Percentiles rank a stretch among this genome's conserved stretches.
Conservation (phyloP, 2,329 filamentous ascomycete genomes). For the Fusarium sp. region DNA sequence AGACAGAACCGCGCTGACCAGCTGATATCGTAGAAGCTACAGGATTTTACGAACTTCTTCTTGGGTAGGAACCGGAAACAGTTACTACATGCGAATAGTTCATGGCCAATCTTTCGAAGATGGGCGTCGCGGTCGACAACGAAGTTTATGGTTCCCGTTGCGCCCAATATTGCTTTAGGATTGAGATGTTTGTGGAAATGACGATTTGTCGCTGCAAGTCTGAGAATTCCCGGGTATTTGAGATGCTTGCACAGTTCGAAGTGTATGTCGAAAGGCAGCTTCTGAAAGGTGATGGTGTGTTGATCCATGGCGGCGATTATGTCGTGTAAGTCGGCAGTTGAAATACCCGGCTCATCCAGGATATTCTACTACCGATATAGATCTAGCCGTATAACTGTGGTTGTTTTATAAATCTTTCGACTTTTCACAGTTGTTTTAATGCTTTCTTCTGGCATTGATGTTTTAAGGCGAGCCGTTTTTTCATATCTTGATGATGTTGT, state of each 20-base stretch:
- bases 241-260: slow-evolving; percentile 27
- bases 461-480: not conserved
- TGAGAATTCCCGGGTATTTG: slow-evolving; percentile 17
- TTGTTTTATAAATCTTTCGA: not conserved
- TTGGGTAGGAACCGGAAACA: slow-evolving; percentile 29
- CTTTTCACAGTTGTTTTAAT: not conserved
- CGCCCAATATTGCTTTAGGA: slow-evolving; percentile 5
- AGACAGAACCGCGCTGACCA: slow-evolving; percentile 22
- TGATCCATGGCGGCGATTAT: slow-evolving; percentile 13
- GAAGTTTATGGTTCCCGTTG: not conserved
- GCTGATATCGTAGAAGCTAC: not conserved
- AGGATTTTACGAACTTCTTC: slow-evolving; percentile 18
- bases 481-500: not conserved
- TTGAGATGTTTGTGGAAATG: slow-evolving; percentile 23
- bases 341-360: not conserved
- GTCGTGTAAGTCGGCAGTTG: not conserved
- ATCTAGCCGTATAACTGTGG: no score
- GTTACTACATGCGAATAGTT: slow-evolving; percentile 34
- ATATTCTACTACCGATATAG: not conserved
- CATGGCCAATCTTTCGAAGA: not conserved
- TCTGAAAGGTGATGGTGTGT: slow-evolving; percentile 2
- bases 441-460: not conserved
- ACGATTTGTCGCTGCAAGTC: slow-evolving; percentile 28
- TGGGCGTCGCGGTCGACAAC: slow-evolving; percentile 8
- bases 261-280: slow-evolving; percentile 39